Evolutionary conservation across 371 early-diverging fungal species (phyloP).

Genomic region (Mortierella polycephala): DNA sequence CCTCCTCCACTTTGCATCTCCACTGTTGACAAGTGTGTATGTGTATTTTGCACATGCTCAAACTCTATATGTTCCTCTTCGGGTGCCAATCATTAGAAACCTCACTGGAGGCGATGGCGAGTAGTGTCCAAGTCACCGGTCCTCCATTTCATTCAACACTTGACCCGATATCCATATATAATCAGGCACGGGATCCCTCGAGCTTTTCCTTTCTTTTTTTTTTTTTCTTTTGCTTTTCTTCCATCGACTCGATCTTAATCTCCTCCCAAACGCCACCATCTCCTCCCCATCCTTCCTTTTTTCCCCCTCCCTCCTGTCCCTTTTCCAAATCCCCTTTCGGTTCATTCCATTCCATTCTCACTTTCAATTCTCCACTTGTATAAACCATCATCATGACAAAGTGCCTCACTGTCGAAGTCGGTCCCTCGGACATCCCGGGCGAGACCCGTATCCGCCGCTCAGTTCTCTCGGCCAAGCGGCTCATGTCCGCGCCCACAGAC

Average conservation of each 20-base stretch:
- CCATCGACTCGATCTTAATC: slow-evolving; percentile 17
- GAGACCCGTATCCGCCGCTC: slow-evolving; percentile 68
- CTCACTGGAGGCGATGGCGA: no score
- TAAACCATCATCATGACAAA: slow-evolving; percentile 43
- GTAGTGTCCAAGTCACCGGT: no score
- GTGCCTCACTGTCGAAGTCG: slow-evolving; percentile 60
- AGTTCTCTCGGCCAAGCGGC: slow-evolving; percentile 62
- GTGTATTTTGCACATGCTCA: slow-evolving; percentile 7
- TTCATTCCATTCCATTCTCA: slow-evolving; percentile 1
- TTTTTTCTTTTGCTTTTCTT: background rate
- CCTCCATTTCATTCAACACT: background rate
- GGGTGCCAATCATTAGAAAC: background rate
- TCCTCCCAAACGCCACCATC: slow-evolving; percentile 13
- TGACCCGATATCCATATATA: background rate
- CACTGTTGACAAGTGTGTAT: background rate
- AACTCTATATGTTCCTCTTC: background rate
- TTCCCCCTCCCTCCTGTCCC: slow-evolving; percentile 12
- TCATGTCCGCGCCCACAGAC: slow-evolving; percentile 63
- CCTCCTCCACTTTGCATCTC: background rate
- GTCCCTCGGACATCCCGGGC: slow-evolving; percentile 59
- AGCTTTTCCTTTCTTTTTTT: slow-evolving; percentile 2
- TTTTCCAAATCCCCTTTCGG: background rate
- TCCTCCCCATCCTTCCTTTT: background rate
- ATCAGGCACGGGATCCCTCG: background rate
- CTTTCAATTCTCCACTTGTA: slow-evolving; percentile 2